phyloP scores from a whole-genome alignment of 2,329 filamentous ascomycete species.

The Lecanicillium sp. region DNA sequence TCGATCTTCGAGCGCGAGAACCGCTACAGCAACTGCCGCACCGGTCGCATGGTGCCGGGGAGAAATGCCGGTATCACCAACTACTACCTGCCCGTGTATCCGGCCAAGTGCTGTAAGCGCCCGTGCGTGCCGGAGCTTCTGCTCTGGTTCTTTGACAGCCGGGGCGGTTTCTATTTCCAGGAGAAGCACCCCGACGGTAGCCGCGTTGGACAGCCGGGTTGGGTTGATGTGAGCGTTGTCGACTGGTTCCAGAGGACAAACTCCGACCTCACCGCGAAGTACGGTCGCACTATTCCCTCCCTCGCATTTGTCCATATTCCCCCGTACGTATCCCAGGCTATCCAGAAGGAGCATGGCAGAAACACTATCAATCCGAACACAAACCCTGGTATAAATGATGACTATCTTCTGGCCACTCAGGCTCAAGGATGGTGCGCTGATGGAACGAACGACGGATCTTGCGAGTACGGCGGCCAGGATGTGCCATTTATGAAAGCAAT shows the following conservation, averaged over 20 bases:
- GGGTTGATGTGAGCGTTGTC: conserved; percentile 40
- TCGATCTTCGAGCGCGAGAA: conserved; percentile 38
- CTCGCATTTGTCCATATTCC: conserved; percentile 46
- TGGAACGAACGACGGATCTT: conserved; percentile 31
- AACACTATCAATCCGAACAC: conserved; percentile 29
- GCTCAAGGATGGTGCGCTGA: conserved; percentile 40
- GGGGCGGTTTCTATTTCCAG: conserved; percentile 50
- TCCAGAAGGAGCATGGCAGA: conserved; percentile 28
- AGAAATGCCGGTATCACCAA: conserved; percentile 37
- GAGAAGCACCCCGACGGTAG: conserved; percentile 24
- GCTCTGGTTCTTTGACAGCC: conserved; percentile 68
- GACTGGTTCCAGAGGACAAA: conserved; percentile 37
- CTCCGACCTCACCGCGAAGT: conserved; percentile 22
- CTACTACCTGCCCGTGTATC: conserved; percentile 41
- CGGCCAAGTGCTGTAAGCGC: conserved; percentile 25
- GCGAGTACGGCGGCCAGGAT: conserved; percentile 46
- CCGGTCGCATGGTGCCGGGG: conserved; percentile 33
- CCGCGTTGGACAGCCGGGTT: conserved; percentile 33
- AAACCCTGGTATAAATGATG: conserved; percentile 42
- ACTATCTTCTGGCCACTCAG: conserved; percentile 35
- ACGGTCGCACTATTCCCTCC: conserved; percentile 35
- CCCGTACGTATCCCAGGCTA: conserved; percentile 34
- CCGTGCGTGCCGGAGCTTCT: conserved; percentile 38
- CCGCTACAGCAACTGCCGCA: conserved; percentile 32
- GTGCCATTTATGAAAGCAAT: conserved; percentile 58